Base-by-base conservation (phyloP, 2,329 filamentous ascomycete genomes). In the Penicillium occitanis region DNA sequence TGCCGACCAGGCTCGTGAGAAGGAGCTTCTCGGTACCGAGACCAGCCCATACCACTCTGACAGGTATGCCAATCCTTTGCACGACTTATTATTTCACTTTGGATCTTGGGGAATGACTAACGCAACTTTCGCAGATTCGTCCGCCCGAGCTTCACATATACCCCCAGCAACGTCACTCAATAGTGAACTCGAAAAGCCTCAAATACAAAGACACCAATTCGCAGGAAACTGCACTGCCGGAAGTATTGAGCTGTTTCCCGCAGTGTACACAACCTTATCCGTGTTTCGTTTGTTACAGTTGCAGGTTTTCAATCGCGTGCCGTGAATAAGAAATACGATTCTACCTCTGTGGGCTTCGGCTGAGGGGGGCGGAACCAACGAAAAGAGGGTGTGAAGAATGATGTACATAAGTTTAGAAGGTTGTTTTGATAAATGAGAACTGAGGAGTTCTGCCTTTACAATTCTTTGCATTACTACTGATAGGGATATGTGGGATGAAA, bases 1-100 rank as follows among this genome's bases (percentile, higher is more conserved):
- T 71, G 95, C 95, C 66, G 92, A 96, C 80, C 88, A 92, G 86
- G 89, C 88, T 71, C 87, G 95, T 71, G 95, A 98, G 87, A 92
- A 93, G 86, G 90, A 93, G 81, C 82, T 99, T 70, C 77, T 98
- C 72, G 95, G 95, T 66, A 88, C 89, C 70, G 91, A 94, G 79
- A 88, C 87, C 63, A 91, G 90, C 82, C 86, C 96, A 60, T 99
- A 97, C 83, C 87, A 98, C 83, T 89, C 87, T 71, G 93, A 97
- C 76, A 86, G 92, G 92, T 97, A 19, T 19, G 19, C 19, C 19
- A 19, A 19, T 19, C 19, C 19, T 19, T 19, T 19, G 19, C 19
- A 19, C 19, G 19, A 19, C 19, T 19, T 19, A 19, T 19, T 19
- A 19, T 19, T 19, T 19, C 19, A 19, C 19, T 19, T 19, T 19